phyloP scores from a whole-genome alignment of 140 eudicot species.

The Senecio squalidus region DNA sequence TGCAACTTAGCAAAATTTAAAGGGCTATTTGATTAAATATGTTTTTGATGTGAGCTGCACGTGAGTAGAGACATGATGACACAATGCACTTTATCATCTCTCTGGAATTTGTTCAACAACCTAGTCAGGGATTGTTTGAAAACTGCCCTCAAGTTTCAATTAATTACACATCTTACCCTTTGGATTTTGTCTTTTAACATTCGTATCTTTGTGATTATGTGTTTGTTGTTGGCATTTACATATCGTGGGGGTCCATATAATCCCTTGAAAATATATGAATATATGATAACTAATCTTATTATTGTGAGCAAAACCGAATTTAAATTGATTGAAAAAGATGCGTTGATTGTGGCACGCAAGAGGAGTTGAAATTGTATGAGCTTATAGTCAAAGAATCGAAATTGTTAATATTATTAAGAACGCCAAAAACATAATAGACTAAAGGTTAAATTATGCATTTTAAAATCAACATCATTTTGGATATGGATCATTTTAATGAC shows the following conservation, averaged over 20 bases:
- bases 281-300: no score
- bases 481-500: no score
- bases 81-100: conserved; percentile 3
- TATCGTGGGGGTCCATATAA: neutral
- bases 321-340: no score
- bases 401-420: no score
- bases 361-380: no score
- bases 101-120: conserved; percentile 11
- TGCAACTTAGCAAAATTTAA: conserved; percentile 13
- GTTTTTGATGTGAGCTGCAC: neutral
- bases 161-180: conserved; percentile 6
- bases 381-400: no score
- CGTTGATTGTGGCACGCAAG: no score
- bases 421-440: no score
- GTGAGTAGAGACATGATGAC: conserved; percentile 23
- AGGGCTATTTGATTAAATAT: neutral
- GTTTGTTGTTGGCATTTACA: neutral
- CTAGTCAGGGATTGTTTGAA: conserved; percentile 7
- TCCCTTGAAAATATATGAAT: neutral
- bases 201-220: conserved; percentile 12
- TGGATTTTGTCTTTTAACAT: neutral
- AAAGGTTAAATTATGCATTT: no score
- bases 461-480: no score
- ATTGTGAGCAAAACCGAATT: no score
- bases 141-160: conserved; percentile 9